Percentiles rank a stretch among this genome's conserved stretches.
Conservation (phyloP, 2,329 filamentous ascomycete species). For the Claviceps sp. region DNA sequence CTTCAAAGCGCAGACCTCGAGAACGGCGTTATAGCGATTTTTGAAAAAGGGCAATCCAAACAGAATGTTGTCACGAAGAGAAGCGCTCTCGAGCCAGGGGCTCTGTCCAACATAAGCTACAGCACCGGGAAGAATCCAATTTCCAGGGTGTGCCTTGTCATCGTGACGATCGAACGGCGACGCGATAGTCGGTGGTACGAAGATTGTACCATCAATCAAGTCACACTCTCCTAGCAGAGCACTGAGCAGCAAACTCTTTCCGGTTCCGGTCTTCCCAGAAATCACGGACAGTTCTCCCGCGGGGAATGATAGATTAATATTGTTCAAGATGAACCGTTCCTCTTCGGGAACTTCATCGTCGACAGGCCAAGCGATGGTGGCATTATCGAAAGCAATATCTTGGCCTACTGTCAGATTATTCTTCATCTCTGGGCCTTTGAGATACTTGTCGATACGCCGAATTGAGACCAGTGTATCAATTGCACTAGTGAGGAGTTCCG, state of each 20-base stretch:
- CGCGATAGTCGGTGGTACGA: constrained; percentile 34
- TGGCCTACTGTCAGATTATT: constrained; percentile 40
- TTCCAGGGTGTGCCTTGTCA: constrained; percentile 42
- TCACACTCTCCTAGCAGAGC: constrained; percentile 66
- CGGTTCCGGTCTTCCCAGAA: constrained; percentile 63
- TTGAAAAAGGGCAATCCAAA: constrained; percentile 61
- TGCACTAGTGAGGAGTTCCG: constrained; percentile 56
- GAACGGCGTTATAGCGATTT: constrained; percentile 55
- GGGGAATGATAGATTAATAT: constrained; percentile 55
- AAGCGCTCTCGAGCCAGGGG: constrained; percentile 76
- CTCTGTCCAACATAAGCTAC: constrained; percentile 68
- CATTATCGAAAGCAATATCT: constrained; percentile 51
- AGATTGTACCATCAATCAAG: constrained; percentile 47
- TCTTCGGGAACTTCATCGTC: constrained; percentile 44
- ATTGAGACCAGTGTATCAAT: constrained; percentile 64
- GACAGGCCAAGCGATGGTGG: constrained; percentile 61
- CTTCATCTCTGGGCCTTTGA: constrained; percentile 51
- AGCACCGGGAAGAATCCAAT: constrained; percentile 58
- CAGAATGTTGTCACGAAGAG: constrained; percentile 63
- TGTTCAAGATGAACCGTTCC: constrained; percentile 49
- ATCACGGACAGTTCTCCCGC: constrained; percentile 57
- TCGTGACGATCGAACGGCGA: constrained; percentile 43
- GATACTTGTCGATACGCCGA: constrained; percentile 57
- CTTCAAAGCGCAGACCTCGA: constrained; percentile 58
- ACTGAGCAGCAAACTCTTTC: constrained; percentile 63